Percentiles rank a stretch among this genome's conserved stretches.
Evolutionary conservation across 306 rosid genomes (phyloP).

Genomic region (Trichosanthes cucumerina): DNA sequence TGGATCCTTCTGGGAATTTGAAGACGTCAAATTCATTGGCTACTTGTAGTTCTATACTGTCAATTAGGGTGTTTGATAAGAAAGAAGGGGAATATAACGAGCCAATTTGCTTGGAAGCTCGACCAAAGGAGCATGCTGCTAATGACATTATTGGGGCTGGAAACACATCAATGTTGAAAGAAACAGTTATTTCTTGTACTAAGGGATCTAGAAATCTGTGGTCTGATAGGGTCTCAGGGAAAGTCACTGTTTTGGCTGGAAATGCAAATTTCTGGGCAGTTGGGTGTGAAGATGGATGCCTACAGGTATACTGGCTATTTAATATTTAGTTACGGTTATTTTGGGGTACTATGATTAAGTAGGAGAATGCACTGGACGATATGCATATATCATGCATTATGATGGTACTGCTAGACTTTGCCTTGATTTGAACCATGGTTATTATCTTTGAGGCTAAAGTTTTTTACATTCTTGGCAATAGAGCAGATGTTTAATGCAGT

Average conservation of each 20-base stretch:
- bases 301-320: constrained; percentile 43
- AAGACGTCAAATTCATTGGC: constrained; percentile 44
- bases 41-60: constrained; percentile 46
- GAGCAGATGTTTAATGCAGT: neutral
- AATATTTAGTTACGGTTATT: neutral
- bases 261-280: constrained; percentile 91
- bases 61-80: constrained; percentile 72
- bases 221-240: constrained; percentile 90
- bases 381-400: neutral
- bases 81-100: constrained; percentile 55
- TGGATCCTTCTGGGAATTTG: constrained; percentile 52
- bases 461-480: neutral
- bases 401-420: neutral
- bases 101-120: constrained; percentile 83
- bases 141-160: constrained; percentile 71
- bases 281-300: constrained; percentile 97
- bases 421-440: neutral
- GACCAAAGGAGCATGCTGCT: constrained; percentile 64
- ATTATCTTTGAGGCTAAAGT: neutral
- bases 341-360: neutral
- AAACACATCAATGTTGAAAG: constrained; percentile 55
- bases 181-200: constrained; percentile 76
- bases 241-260: constrained; percentile 94
- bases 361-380: neutral
- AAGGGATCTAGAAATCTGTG: constrained; percentile 60